Percentiles rank a stretch among this genome's conserved stretches.
Evolutionary conservation across 2,329 filamentous ascomycete species (phyloP).

Genomic region (Cladosporium oxysporum): DNA sequence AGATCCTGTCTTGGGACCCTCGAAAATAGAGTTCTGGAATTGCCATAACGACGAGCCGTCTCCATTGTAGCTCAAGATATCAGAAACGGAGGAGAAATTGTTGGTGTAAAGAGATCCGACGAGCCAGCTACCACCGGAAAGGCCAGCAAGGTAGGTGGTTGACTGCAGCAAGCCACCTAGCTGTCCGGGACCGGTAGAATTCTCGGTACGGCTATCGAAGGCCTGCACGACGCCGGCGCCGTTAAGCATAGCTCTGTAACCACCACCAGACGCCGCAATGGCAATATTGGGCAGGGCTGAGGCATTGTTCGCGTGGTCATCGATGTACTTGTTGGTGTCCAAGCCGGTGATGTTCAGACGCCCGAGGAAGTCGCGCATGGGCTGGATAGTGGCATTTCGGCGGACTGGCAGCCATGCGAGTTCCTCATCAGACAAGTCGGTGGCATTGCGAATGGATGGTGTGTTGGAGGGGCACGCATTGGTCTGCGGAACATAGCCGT

Average conservation of each 20-base stretch:
- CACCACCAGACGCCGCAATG: constrained; percentile 79
- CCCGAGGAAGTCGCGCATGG: constrained; percentile 73
- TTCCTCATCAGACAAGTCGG: constrained; percentile 67
- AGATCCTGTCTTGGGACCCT: constrained; percentile 54
- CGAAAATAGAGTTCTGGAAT: constrained; percentile 62
- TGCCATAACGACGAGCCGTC: constrained; percentile 59
- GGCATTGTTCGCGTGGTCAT: constrained; percentile 56
- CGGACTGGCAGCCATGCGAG: constrained; percentile 71
- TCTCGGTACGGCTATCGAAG: constrained; percentile 71
- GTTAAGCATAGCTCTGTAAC: constrained; percentile 83
- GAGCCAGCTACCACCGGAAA: constrained; percentile 83
- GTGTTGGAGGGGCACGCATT: constrained; percentile 70
- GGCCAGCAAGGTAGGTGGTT: constrained; percentile 75
- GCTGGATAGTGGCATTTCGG: constrained; percentile 69
- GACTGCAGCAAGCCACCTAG: constrained; percentile 80
- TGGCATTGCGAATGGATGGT: constrained; percentile 68
- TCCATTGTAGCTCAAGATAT: constrained; percentile 48
- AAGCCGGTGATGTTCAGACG: constrained; percentile 76
- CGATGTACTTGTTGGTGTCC: constrained; percentile 73
- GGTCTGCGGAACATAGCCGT: constrained; percentile 70
- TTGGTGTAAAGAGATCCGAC: constrained; percentile 76
- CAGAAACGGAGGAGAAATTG: constrained; percentile 72
- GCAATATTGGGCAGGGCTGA: constrained; percentile 67
- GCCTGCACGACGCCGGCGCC: constrained; percentile 78
- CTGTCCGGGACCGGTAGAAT: constrained; percentile 63